Percentiles rank a stretch among this genome's conserved stretches.
Evolutionary conservation across 2,329 filamentous ascomycete genomes (phyloP).

Genomic region (Alternaria ethzedia): DNA sequence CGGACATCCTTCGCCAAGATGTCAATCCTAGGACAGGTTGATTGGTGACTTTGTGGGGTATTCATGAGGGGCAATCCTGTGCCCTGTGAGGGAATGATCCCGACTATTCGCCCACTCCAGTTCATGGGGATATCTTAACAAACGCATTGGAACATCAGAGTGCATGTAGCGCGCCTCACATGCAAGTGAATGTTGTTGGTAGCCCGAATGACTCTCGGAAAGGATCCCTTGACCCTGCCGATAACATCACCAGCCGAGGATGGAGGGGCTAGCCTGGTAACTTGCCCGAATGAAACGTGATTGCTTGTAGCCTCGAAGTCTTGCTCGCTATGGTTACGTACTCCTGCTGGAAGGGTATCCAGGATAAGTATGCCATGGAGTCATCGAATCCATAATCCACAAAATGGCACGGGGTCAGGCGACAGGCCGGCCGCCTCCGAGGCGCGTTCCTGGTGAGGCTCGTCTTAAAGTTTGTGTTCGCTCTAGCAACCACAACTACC

Average conservation of each 20-base stretch:
- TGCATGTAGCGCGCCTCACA: background rate
- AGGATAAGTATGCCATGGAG: background rate
- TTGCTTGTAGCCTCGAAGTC: conserved; percentile 1
- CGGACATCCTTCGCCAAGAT: background rate
- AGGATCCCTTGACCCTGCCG: conserved; percentile 3
- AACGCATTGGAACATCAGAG: background rate
- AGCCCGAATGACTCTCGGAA: background rate
- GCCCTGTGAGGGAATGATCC: background rate
- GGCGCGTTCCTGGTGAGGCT: conserved; percentile 11
- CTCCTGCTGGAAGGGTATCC: background rate
- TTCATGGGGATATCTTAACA: background rate
- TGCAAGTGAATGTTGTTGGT: background rate
- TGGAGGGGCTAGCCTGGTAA: background rate
- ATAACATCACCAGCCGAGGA: conserved; percentile 11
- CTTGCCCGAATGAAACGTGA: background rate
- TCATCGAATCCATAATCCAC: conserved; percentile 8
- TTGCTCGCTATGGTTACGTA: conserved; percentile 1
- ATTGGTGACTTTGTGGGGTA: background rate
- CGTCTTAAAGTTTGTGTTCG: conserved; percentile 13
- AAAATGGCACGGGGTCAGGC: conserved; percentile 20
- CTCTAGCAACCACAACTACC: conserved; percentile 17
- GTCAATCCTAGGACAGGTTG: background rate
- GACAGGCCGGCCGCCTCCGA: conserved; percentile 22
- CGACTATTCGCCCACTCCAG: background rate
- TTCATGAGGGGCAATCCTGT: background rate